These are phyloP conservation scores for Stephania yunnanensis DNA, from an alignment of 164 flowering plant genomes.

Conservation along the genomic window DNA sequence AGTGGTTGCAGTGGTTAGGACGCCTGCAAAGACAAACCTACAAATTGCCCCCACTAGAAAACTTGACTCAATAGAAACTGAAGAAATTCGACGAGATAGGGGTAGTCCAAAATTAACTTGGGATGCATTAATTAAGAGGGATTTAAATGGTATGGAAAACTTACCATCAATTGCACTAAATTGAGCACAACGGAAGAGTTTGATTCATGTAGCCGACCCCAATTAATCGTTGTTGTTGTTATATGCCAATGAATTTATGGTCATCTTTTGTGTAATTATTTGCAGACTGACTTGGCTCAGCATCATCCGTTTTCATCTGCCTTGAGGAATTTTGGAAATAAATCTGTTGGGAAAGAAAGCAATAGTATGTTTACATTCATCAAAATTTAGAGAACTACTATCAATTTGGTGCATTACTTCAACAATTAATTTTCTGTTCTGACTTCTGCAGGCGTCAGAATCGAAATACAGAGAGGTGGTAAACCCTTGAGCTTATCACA, in stretches of 20 bases:
- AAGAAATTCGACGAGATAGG: too few relatives aligned
- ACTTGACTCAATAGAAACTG: too few relatives aligned
- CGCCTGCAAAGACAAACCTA: too few relatives aligned
- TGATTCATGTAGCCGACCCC: too few relatives aligned
- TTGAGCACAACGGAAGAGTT: too few relatives aligned
- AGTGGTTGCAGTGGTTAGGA: too few relatives aligned
- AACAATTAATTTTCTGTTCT: not conserved
- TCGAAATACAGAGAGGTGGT: constrained; percentile 31
- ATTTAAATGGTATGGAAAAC: too few relatives aligned
- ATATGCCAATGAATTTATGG: not conserved
- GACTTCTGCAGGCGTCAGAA: constrained; percentile 26
- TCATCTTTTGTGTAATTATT: not conserved
- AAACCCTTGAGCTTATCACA: constrained; percentile 27
- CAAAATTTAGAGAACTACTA: not conserved
- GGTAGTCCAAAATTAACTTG: too few relatives aligned
- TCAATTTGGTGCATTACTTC: not conserved
- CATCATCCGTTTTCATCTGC: constrained; percentile 54
- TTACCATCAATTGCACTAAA: too few relatives aligned
- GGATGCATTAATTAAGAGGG: too few relatives aligned
- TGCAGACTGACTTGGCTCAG: constrained; percentile 68
- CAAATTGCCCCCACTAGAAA: too few relatives aligned
- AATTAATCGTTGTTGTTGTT: too few relatives aligned
- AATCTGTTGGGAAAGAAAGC: constrained; percentile 26
- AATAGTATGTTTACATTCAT: constrained; percentile 24
- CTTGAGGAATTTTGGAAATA: constrained; percentile 54